These are phyloP conservation scores for Xylaria acuta DNA, from an alignment of 495 filamentous ascomycete species.

Conservation along the genomic window DNA sequence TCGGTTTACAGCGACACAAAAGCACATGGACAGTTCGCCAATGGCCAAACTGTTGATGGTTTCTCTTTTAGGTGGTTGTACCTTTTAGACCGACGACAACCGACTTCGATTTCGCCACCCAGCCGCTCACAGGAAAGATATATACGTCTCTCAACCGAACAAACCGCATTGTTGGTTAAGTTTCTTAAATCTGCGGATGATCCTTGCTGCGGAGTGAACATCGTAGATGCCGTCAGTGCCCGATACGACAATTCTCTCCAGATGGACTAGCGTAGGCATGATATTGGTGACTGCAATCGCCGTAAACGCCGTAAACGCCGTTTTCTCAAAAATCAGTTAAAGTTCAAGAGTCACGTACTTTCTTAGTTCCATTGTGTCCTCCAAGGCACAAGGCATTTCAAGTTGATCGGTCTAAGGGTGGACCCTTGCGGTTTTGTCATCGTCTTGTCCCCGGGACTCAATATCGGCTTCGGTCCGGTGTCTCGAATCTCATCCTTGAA, in stretches of 20 bases:
- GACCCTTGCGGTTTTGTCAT: not conserved
- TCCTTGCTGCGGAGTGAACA: not conserved
- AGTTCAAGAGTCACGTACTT: not conserved
- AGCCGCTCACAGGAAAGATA: not conserved
- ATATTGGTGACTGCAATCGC: not conserved
- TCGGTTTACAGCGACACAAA: not conserved
- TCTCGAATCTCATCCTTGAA: not conserved
- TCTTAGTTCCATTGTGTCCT: not conserved
- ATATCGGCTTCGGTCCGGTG: not conserved
- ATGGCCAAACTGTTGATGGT: not conserved
- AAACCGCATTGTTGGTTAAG: not conserved
- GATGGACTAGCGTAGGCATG: not conserved
- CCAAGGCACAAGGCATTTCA: not conserved
- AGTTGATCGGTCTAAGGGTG: not conserved
- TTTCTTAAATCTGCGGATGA: not conserved
- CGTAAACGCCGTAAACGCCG: not conserved
- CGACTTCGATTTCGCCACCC: not conserved
- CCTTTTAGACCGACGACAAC: constrained; percentile 1
- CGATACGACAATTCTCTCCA: not conserved
- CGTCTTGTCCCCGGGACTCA: not conserved
- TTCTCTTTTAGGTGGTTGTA: not conserved
- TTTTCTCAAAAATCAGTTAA: not conserved
- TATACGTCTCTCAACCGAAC: not conserved
- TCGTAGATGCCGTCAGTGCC: not conserved
- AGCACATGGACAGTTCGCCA: not conserved